A percentile compares a stretch with the other conserved stretches of the same genome.
Conservation (phyloP, 2,329 filamentous ascomycete genomes). For the Ceratocystis ficicola region DNA sequence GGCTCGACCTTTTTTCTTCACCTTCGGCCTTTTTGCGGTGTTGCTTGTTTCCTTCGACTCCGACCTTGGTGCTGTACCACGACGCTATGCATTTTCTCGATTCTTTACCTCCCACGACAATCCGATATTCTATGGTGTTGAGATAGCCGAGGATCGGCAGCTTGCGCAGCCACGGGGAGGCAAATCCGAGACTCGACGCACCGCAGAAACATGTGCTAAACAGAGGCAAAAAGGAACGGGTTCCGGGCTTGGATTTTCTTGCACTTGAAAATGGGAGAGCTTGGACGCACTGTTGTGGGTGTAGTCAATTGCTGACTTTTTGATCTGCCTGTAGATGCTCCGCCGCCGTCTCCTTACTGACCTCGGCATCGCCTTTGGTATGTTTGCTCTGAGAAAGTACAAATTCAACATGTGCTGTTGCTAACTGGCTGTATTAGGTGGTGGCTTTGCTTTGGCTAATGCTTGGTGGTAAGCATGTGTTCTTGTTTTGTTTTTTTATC, state of each 20-base stretch:
- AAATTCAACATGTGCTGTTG: background rate
- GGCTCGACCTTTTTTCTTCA: background rate
- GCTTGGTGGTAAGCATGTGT: constrained; percentile 42
- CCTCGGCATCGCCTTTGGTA: constrained; percentile 45
- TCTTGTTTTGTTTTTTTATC: background rate
- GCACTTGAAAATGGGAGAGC: background rate
- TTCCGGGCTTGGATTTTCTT: background rate
- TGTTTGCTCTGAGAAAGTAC: constrained; percentile 26
- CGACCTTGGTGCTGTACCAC: background rate
- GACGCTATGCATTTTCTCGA: background rate
- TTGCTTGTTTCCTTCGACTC: background rate
- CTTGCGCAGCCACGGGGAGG: background rate
- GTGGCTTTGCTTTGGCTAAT: constrained; percentile 44
- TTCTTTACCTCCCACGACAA: background rate
- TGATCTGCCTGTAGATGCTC: constrained; percentile 40
- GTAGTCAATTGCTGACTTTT: constrained; percentile 15
- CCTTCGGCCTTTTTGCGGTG: background rate
- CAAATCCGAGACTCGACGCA: background rate
- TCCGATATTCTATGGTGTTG: background rate
- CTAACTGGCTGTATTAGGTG: constrained; percentile 31
- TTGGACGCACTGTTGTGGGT: background rate
- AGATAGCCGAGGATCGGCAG: background rate
- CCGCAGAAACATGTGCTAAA: background rate
- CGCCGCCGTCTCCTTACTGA: constrained; percentile 47
- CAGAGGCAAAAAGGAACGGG: background rate